Base-by-base conservation (phyloP, 495 filamentous ascomycete species). In the Hypoxylon rickii region DNA sequence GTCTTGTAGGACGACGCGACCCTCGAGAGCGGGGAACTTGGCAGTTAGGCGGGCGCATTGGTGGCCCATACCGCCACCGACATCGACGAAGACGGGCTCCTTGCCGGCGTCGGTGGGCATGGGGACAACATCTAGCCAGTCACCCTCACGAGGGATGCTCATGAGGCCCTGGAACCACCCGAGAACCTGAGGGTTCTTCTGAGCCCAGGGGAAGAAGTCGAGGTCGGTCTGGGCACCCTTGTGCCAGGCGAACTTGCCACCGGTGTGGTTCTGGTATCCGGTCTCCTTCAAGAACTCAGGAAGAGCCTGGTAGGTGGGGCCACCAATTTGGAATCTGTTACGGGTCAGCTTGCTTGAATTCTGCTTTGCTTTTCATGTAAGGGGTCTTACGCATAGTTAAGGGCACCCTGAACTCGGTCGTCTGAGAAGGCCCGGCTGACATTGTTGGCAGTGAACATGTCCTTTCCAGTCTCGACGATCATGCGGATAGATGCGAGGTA, bases 141-240 rank as follows among this genome's bases (percentile, higher is more conserved):
- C 34, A 10, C 34, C 34, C 34, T 38, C 34, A 10, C 34, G 34
- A 3, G 34, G 34, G 8, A 38, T 13, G 15, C 34, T 38, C 34
- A 38, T 38, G 13, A 38, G 34, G 13, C 13, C 8, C 34, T 38
- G 34, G 34, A 38, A 38, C 34, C 34, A 38, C 34, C 10, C 7
- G 2, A 38, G 34, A 3, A 6, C 5, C 34, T 38, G 13, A 1
- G 34, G 34, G 34, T 38, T n/a, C 34, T 38, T n/a, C 34, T 38
- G 34, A 6, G 34, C 34, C 34, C 34, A 38, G 13, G 34, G 34
- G 34, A 38, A 38, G 34, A 38, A 38, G 34, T 38, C 34, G 34
- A 38, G 34, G 13, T 38, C 34, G 13, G 34, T 38, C 34, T 18
- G 34, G 4, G n/a, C 13, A 10, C 34, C 34, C 34, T 38, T 38